Base-by-base conservation (phyloP, 257 asterid species). In the Salvia miltiorrhiza region DNA sequence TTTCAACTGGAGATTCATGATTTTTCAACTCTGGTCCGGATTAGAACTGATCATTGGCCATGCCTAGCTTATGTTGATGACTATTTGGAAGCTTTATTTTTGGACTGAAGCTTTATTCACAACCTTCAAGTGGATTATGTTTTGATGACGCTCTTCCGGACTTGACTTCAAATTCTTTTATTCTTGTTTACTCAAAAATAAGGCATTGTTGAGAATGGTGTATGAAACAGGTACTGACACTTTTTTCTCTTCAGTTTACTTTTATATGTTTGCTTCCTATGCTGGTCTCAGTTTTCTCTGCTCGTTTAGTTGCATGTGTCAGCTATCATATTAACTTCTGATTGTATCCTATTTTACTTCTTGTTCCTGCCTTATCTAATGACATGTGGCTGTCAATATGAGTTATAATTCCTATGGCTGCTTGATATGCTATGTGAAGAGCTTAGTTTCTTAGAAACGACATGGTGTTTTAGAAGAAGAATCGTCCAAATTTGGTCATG, bases 11-110 rank as follows among this genome's bases (percentile, higher is more conserved):
- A 93, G 86, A 81, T 93, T 47, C 79, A 73, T 57, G 88, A 82
- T 63, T 69, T 67, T 59, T 88, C 97, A 1, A 90, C 98, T 14
- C 87, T 93, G 4, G 94, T 86, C 50, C 86, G 97, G 79, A 86
- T 93, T 71, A 84, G 96, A 80, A 93, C 97, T 13, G 98, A 93
- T 79, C 95, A 93, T 65, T 93, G 98, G 98, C 97, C 97, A 13
- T 90, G 98, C 79, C 81, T 93, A 24, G 98, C 98, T 76, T 93
- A 90, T 78, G 87, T 90, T 26, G 98, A 93, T 74, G 98, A 93
- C 80, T 87, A 88, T 77, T 81, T 93, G 85, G 98, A 90, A 77
- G 91, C 95, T 77, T 79, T 90, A 37, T 87, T 89, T 77, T 67
- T 72, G 65, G 74, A 72, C 43, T 84, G 86, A 87, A 71, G 76